These are phyloP conservation scores for Zymoseptoria ardabiliae DNA, from an alignment of 2,329 filamentous ascomycete species.

Conservation along the genomic window DNA sequence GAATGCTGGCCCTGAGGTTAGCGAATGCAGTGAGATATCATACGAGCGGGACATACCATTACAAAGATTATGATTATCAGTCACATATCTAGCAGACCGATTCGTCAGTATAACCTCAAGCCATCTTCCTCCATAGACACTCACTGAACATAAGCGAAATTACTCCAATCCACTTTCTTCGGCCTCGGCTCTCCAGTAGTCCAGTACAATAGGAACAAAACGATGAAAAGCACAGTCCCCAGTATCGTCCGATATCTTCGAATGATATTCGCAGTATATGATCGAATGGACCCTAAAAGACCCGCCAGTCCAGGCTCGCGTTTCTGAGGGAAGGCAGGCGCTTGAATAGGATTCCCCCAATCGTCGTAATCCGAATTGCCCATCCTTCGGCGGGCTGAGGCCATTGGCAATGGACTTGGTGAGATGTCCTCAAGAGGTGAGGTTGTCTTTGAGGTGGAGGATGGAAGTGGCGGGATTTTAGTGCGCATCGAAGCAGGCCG, in stretches of 20 bases:
- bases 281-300: slow-evolving; percentile 5
- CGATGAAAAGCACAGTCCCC: slow-evolving; percentile 11
- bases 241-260: slow-evolving; percentile 12
- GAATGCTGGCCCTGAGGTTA: slow-evolving; percentile 9
- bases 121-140: neutral
- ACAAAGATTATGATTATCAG: slow-evolving; percentile 19
- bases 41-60: slow-evolving; percentile 5
- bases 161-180: slow-evolving; percentile 14
- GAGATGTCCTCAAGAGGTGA: neutral
- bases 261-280: slow-evolving; percentile 4
- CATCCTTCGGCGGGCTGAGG: slow-evolving; percentile 10
- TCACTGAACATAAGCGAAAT: slow-evolving; percentile 19
- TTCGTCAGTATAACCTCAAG: neutral
- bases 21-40: neutral
- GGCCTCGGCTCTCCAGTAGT: slow-evolving; percentile 2
- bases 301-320: slow-evolving; percentile 11
- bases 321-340: slow-evolving; percentile 8
- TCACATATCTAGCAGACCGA: slow-evolving; percentile 14
- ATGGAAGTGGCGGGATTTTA: neutral
- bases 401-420: neutral
- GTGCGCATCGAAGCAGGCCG: neutral
- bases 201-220: slow-evolving; percentile 15
- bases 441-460: neutral
- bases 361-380: slow-evolving; percentile 16
- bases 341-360: slow-evolving; percentile 18